These are phyloP conservation scores for Serendipita sp. DNA, from an alignment of 1,284 basidiomycete genomes.

Conservation along the genomic window DNA sequence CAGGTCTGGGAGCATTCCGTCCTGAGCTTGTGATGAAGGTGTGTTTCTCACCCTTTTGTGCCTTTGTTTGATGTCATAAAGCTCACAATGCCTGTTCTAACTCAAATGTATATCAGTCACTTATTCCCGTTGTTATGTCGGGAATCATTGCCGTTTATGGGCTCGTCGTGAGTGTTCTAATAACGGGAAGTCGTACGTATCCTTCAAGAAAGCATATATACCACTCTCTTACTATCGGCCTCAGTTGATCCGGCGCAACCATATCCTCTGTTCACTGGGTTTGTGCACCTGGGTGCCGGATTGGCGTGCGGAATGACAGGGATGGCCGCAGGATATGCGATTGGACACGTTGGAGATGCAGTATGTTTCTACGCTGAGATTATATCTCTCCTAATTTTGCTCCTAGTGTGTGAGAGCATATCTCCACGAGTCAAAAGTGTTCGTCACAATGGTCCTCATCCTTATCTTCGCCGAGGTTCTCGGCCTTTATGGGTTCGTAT, in stretches of 20 bases:
- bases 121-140: slow-evolving; percentile 97
- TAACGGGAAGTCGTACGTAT: slow-evolving; percentile 59
- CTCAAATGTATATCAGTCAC: slow-evolving; percentile 44
- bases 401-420: slow-evolving; percentile 55
- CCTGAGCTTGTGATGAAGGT: slow-evolving; percentile 83
- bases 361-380: slow-evolving; percentile 35
- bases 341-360: slow-evolving; percentile 92
- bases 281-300: slow-evolving; percentile 83
- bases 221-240: slow-evolving; percentile 11
- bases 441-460: slow-evolving; percentile 75
- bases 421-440: slow-evolving; percentile 81
- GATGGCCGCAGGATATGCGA: slow-evolving; percentile 81
- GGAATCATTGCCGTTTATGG: slow-evolving; percentile 98
- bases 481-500: slow-evolving; percentile 51
- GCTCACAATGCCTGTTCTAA: slow-evolving; percentile 17
- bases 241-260: slow-evolving; percentile 27
- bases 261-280: slow-evolving; percentile 69
- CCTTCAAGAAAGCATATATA: not conserved
- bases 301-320: slow-evolving; percentile 78
- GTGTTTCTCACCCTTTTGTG: not conserved
- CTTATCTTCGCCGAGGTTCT: slow-evolving; percentile 79
- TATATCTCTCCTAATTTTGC: slow-evolving; percentile 3
- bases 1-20: slow-evolving; percentile 93
- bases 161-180: slow-evolving; percentile 83
- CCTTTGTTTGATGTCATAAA: not conserved